Conservation (phyloP, 2,329 filamentous ascomycete genomes). For the Monilinia vaccinii-corymbosi region DNA sequence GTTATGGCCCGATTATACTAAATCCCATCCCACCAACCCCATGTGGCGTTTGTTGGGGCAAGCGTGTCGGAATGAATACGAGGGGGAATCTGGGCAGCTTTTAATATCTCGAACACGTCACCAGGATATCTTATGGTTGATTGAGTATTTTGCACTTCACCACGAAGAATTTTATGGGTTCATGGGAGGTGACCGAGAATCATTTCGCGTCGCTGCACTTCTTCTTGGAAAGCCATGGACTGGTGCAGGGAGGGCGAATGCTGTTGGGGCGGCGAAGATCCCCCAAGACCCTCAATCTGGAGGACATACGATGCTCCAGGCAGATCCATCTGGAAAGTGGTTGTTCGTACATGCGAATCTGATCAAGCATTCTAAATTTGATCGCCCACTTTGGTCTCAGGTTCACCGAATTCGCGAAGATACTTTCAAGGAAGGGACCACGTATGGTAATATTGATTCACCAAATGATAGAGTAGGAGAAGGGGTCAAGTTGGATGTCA, state of each 20-base stretch:
- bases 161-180: conserved; percentile 17
- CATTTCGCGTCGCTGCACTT: conserved; percentile 15
- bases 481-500: conserved; percentile 16
- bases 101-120: conserved; percentile 14
- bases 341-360: conserved; percentile 21
- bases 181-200: conserved; percentile 18
- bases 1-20: conserved; percentile 18
- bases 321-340: conserved; percentile 16
- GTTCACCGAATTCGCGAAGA: conserved; percentile 14
- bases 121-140: conserved; percentile 18
- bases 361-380: conserved; percentile 16
- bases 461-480: conserved; percentile 16
- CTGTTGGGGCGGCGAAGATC: conserved; percentile 2
- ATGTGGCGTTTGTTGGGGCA: conserved; percentile 16
- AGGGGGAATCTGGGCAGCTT: conserved; percentile 17
- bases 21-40: conserved; percentile 18
- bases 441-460: conserved; percentile 16
- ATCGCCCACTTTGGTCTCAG: conserved; percentile 13
- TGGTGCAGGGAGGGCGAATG: conserved; percentile 14
- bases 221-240: conserved; percentile 14
- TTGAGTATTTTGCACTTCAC: conserved; percentile 16
- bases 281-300: conserved; percentile 1
- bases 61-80: conserved; percentile 15
- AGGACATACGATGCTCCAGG: conserved; percentile 20
- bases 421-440: conserved; percentile 11